Percentiles rank a stretch among this genome's conserved stretches.
Conservation (phyloP, 371 early-diverging fungal species). For the Batrachochytrium dendrobatidis region DNA sequence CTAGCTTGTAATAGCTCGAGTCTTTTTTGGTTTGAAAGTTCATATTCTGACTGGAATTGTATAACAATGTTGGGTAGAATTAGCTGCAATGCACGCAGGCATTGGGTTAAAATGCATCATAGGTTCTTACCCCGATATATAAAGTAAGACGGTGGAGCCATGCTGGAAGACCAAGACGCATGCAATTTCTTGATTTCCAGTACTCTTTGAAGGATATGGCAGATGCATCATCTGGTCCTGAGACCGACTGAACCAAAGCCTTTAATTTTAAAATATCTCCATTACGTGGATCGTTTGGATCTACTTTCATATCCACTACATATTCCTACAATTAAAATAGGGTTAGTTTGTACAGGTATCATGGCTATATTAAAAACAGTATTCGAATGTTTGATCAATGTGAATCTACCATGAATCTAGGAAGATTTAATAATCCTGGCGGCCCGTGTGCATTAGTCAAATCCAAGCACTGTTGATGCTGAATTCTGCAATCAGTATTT, state of each 20-base stretch:
- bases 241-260: constrained; percentile 17
- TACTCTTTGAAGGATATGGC: constrained; percentile 21
- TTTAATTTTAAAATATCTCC: constrained; percentile 25
- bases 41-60: too few relatives aligned
- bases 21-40: constrained; percentile 14
- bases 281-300: constrained; percentile 45
- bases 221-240: constrained; percentile 3
- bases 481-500: too few relatives aligned
- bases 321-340: constrained; percentile 26
- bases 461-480: too few relatives aligned
- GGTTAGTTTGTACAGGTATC: constrained; percentile 1
- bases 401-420: constrained; percentile 30
- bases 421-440: constrained; percentile 30
- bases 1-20: constrained; percentile 20
- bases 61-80: too few relatives aligned
- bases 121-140: constrained; percentile 36
- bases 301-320: constrained; percentile 27
- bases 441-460: constrained; percentile 3
- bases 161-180: constrained; percentile 31
- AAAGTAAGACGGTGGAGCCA: constrained; percentile 22
- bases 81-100: too few relatives aligned
- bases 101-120: too few relatives aligned
- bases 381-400: not conserved
- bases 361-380: constrained; percentile 2
- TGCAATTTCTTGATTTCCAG: constrained; percentile 25